Conservation (phyloP, 2,329 filamentous ascomycete genomes). For the Alternaria triticimaculans region DNA sequence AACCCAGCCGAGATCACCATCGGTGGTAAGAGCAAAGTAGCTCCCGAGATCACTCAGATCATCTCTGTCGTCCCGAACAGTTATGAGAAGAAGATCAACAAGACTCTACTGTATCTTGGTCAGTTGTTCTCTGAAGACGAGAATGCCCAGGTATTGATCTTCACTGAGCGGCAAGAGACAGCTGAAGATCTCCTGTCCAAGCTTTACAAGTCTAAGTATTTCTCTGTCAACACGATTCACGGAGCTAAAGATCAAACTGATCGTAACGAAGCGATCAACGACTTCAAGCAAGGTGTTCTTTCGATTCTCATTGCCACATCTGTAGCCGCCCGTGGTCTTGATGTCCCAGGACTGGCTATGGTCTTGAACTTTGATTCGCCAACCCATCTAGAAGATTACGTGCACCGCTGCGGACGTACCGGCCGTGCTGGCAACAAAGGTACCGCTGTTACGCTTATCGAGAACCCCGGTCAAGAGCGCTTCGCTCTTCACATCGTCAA, state of each 20-base stretch:
- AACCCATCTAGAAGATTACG: conserved; percentile 95
- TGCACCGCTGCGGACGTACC: conserved; percentile 91
- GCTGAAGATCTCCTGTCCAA: conserved; percentile 43
- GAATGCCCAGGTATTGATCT: conserved; percentile 87
- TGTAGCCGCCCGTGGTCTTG: conserved; percentile 90
- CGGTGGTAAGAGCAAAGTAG: conserved; percentile 77
- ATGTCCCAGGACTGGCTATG: conserved; percentile 94
- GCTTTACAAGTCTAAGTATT: conserved; percentile 39
- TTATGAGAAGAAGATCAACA: conserved; percentile 80
- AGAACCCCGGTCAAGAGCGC: conserved; percentile 88
- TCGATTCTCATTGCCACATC: conserved; percentile 94
- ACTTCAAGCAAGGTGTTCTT: conserved; percentile 71
- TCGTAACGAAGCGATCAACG: conserved; percentile 44
- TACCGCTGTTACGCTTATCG: conserved; percentile 93
- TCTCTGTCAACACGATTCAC: conserved; percentile 72
- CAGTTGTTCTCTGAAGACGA: conserved; percentile 86
- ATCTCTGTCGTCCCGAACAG: conserved; percentile 70
- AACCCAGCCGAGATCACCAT: conserved; percentile 91
- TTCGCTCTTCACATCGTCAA: conserved; percentile 88
- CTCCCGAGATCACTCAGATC: conserved; percentile 82
- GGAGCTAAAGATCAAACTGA: conserved; percentile 69
- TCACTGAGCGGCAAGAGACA: conserved; percentile 91
- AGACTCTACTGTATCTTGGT: conserved; percentile 84
- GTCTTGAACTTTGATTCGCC: conserved; percentile 96
- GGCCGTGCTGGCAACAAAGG: conserved; percentile 94